Evolutionary conservation across 1,139 yeast genomes (phyloP), one percentile per base, ranked within the genome.

Genomic region (Saccharomyces hybrid): DNA sequence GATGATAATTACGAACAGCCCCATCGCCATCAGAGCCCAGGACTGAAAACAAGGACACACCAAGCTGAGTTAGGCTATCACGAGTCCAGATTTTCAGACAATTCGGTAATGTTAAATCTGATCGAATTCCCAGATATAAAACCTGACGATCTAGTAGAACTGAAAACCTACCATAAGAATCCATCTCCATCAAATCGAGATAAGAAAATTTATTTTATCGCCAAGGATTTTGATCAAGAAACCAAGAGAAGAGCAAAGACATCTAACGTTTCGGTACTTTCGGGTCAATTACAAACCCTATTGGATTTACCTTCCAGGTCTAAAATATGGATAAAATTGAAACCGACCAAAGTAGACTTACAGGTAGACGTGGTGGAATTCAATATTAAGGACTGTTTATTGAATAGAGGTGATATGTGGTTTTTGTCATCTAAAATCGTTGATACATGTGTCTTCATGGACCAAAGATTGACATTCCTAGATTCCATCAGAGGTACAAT

Each of bases 331-430:
- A 84, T 89, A 1, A 79, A 79, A 57, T 69, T 84, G 44, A 79
- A 77, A 49, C 61, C 73, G 21, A 75, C 80, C 42, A 70, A 73
- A 6, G 71, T 74, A 0, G 49, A 52, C n/a, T 86, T 81, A 8
- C 86, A 82, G 57, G 88, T 93, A 0, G 97, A 93, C 63, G 78
- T 88, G 2, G 80, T 91, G 4, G 99, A 93, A 65, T 74, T 95
- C 4, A 84, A 82, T 65, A 81, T 90, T 54, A 88, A 86, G 63
- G 98, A 93, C 66, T 77, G 88, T 24, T 83, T 87, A 62, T 72
- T 95, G 19, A 83, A 96, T 1, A 75, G 99, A 60, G 96, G 96
- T 56, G 95, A 90, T 62, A 91, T 91, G 95, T 95, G 98, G 96
- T 76, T 81, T 42, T 73, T 91, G 8, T 82, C 96, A 0, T 77